Evolutionary conservation across 2,329 filamentous ascomycete genomes (phyloP).

Genomic region (Massarina eburnea): DNA sequence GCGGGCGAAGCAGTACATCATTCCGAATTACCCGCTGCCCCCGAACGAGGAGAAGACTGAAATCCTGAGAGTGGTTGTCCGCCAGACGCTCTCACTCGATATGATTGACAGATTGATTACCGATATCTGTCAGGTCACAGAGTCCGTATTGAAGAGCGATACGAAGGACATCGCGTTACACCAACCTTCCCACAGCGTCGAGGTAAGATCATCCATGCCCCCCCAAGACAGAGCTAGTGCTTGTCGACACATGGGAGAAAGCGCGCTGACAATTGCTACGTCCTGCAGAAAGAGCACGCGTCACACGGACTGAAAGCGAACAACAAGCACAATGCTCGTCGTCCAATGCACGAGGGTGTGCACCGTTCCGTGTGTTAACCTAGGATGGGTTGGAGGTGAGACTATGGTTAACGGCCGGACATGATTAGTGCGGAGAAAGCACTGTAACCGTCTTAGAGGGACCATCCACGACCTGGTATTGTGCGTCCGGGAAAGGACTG

Average conservation of each 20-base stretch:
- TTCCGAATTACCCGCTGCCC: constrained; percentile 70
- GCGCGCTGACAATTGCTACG: background rate
- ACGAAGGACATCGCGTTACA: constrained; percentile 55
- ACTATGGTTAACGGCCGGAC: too few relatives aligned
- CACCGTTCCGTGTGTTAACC: constrained; percentile 51
- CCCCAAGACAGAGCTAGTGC: too few relatives aligned
- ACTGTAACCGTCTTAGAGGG: too few relatives aligned
- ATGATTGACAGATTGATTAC: constrained; percentile 64
- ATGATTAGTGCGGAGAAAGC: too few relatives aligned
- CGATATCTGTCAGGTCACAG: constrained; percentile 63
- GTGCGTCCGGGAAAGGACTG: too few relatives aligned
- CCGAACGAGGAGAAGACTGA: constrained; percentile 63
- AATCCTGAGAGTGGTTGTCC: constrained; percentile 67
- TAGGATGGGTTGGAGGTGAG: constrained; percentile 2
- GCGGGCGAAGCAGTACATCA: constrained; percentile 69
- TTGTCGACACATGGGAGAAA: background rate
- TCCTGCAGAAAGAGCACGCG: constrained; percentile 40
- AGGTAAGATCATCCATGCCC: constrained; percentile 24
- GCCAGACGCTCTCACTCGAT: constrained; percentile 70
- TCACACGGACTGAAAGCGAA: constrained; percentile 41
- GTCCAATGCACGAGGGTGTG: constrained; percentile 51
- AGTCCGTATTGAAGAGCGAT: constrained; percentile 60
- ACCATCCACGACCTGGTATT: too few relatives aligned
- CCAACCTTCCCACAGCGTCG: constrained; percentile 45
- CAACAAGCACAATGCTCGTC: constrained; percentile 48